Percentiles rank a stretch among this genome's conserved stretches.
Conservation (phyloP, 352 stramenopile genomes). For the Pythium inflatum region DNA sequence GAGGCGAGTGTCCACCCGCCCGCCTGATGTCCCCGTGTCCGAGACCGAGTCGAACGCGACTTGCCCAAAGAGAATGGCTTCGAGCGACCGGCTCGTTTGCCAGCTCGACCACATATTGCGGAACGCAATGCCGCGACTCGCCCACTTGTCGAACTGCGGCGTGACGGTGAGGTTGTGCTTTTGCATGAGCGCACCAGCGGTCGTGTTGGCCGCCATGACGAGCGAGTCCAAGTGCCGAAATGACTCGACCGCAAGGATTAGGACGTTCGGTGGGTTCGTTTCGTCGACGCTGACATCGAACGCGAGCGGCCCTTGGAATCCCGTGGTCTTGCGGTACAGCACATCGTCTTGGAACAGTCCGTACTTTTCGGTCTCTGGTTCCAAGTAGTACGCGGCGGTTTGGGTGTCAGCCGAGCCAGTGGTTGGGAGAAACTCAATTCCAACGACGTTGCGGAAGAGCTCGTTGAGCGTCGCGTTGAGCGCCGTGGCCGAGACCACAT, state of each 20-base stretch:
- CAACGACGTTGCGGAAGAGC: constrained; percentile 5
- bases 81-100: constrained; percentile 71
- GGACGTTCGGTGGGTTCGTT: constrained; percentile 50
- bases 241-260: constrained; percentile 70
- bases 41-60: constrained; percentile 65
- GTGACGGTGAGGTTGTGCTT: constrained; percentile 55
- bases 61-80: constrained; percentile 67
- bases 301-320: constrained; percentile 54
- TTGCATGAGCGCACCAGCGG: constrained; percentile 39
- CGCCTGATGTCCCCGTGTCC: constrained; percentile 51
- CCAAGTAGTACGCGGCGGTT: constrained; percentile 40
- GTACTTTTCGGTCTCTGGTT: constrained; percentile 12
- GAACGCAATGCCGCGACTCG: constrained; percentile 50
- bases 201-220: constrained; percentile 40
- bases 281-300: constrained; percentile 61
- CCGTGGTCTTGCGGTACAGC: constrained; percentile 50
- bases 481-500: not conserved
- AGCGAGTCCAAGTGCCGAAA: constrained; percentile 31
- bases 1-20: constrained; percentile 40
- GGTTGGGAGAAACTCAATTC: constrained; percentile 1
- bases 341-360: constrained; percentile 13
- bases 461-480: constrained; percentile 30
- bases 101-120: constrained; percentile 69
- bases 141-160: constrained; percentile 66
- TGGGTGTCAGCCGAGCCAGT: constrained; percentile 49